These are phyloP conservation scores for Heliosperma pusillum DNA, from an alignment of 148 eudicot species.

Conservation along the genomic window DNA sequence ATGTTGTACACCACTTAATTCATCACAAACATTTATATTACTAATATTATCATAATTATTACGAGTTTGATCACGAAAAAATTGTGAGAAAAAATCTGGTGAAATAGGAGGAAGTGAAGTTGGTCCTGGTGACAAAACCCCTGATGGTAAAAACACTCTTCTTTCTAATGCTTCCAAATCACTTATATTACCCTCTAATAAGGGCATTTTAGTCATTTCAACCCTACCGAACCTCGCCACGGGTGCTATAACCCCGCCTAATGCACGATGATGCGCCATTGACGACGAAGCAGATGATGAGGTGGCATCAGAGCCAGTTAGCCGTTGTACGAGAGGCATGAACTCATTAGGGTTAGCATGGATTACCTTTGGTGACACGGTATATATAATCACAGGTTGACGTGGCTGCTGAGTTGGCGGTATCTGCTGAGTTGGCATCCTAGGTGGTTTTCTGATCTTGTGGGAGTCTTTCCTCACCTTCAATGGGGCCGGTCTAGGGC, in stretches of 20 bases:
- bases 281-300: conserved; percentile 20
- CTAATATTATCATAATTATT: conserved; percentile 10
- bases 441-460: conserved; percentile 71
- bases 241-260: conserved; percentile 45
- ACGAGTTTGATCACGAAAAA: conserved; percentile 38
- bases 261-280: not conserved
- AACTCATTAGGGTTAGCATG: conserved; percentile 79
- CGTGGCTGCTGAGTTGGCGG: conserved; percentile 34
- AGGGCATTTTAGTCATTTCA: conserved; percentile 47
- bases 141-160: conserved; percentile 46
- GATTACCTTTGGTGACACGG: conserved; percentile 85
- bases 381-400: conserved; percentile 77
- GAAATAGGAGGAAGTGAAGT: conserved; percentile 56
- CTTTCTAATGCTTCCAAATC: too few relatives aligned
- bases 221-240: conserved; percentile 62
- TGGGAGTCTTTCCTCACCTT: conserved; percentile 74
- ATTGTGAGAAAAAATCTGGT: conserved; percentile 57
- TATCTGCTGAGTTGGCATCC: conserved; percentile 32
- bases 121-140: conserved; percentile 80
- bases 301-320: conserved; percentile 54
- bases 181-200: conserved; percentile 18
- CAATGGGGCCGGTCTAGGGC: conserved; percentile 72
- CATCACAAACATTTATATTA: conserved; percentile 24
- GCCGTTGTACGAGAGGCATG: conserved; percentile 78
- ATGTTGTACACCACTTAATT: conserved; percentile 11